These are phyloP conservation scores for Betula pendula DNA, from an alignment of 306 rosid genomes.

Conservation along the genomic window DNA sequence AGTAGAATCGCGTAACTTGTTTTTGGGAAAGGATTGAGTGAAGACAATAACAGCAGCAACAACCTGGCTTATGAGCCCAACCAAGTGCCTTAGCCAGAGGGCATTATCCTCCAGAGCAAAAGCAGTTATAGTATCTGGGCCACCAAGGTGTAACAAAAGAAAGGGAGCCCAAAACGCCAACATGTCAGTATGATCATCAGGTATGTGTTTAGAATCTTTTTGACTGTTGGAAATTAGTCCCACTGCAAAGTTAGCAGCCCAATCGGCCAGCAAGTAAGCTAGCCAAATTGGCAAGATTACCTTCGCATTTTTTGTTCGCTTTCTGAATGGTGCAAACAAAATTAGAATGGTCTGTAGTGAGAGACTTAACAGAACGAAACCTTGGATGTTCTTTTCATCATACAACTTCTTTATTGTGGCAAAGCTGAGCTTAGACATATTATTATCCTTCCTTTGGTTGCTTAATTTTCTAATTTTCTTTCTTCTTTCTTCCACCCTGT, in stretches of 20 bases:
- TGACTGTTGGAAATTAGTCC: conserved; percentile 12
- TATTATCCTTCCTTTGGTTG: background rate
- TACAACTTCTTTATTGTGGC: too few relatives aligned
- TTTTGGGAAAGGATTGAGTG: conserved; percentile 19
- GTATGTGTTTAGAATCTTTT: too few relatives aligned
- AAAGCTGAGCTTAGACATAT: background rate
- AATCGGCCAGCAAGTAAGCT: conserved; percentile 13
- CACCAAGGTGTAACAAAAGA: conserved; percentile 25
- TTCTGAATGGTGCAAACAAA: background rate
- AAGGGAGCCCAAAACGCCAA: conserved; percentile 32
- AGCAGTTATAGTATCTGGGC: conserved; percentile 39
- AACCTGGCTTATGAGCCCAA: conserved; percentile 26
- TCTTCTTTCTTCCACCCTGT: background rate
- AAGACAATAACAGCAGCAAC: conserved; percentile 17
- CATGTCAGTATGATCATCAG: background rate
- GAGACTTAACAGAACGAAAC: background rate
- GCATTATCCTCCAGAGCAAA: conserved; percentile 43
- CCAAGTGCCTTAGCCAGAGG: conserved; percentile 40
- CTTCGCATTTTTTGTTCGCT: background rate
- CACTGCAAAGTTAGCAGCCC: conserved; percentile 9
- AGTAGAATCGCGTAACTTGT: conserved; percentile 13
- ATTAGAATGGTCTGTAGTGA: background rate
- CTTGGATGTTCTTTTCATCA: background rate
- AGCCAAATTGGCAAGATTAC: background rate
- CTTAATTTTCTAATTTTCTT: background rate